Base-by-base conservation (phyloP, 371 early-diverging fungal species). In the Mucor plumbeus region DNA sequence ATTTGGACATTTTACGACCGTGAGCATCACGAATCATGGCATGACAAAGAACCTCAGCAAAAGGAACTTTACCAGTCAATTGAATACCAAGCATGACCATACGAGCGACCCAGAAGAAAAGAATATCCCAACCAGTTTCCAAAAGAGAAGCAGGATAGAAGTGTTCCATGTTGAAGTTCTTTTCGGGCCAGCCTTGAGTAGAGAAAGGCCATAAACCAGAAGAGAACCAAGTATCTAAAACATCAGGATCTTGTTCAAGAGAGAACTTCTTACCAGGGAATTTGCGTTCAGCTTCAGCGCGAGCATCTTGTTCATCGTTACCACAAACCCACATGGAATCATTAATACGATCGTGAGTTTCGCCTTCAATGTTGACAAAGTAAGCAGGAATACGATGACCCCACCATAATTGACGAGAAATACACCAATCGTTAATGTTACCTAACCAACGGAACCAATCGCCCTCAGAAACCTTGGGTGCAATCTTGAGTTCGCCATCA, bases 71-170 rank as follows among this genome's bases (percentile, higher is more conserved):
- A 26, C 96, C 98, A 6, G 98, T 97, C 63, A 99, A 82, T 76
- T 98, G 94, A 65, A 96, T 90, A 71, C 98, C 95, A 63, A 99
- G 77, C 99, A 99, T 99, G 40, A 99, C 98, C 99, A 99, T 99
- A 70, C 99, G 90, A 5, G 99, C 99, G 41, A 99, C 99, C 99
- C 99, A 99, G 90, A 99, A 99, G 92, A 99, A 99, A 63, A 99
- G 77, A 83, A 99, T 99, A 83, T 99, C 99, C 90, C 92, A 93
- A 17, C 99, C 99, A 63, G 99, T 99, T 82, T 99, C 99, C 35
- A 99, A 83, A 33, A 99, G 69, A 7, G 92, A 80, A 47, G 94
- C 94, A 11, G 99, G 99, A 75, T 96, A 99, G 84, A 93, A 99
- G 55, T 83, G 86, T 55, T 88, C 75, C 61, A 95, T 77, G 81